These are phyloP conservation scores for Deuterostichococcus epilithicus DNA, from an alignment of 139 green algal species.

Conservation along the genomic window DNA sequence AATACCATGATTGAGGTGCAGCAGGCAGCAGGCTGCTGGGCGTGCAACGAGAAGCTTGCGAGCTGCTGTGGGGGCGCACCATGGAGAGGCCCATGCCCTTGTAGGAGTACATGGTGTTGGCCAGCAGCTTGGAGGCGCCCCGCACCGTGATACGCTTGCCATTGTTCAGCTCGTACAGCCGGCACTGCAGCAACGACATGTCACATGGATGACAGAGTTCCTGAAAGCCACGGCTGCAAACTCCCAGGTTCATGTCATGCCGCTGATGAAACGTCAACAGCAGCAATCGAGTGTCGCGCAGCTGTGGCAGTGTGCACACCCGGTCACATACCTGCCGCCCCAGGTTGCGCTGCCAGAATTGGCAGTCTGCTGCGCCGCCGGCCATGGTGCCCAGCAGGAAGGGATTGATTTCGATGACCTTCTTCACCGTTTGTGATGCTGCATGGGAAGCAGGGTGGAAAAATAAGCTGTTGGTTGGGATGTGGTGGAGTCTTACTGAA, in stretches of 20 bases:
- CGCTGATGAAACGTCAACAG: neutral
- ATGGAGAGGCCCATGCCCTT: conserved; percentile 95
- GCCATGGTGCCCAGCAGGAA: conserved; percentile 99
- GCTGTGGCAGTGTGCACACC: neutral
- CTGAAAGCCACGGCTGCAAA: neutral
- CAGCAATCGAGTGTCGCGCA: neutral
- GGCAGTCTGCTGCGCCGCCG: conserved; percentile 95
- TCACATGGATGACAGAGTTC: neutral
- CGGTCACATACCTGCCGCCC: conserved; percentile 57
- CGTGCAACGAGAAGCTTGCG: neutral
- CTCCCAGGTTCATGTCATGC: neutral
- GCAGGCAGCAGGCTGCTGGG: too few relatives aligned
- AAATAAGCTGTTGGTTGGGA: neutral
- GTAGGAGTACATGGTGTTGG: conserved; percentile 98
- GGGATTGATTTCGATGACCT: conserved; percentile 99
- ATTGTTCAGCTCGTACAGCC: conserved; percentile 95
- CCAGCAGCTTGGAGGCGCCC: conserved; percentile 95
- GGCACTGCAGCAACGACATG: conserved; percentile 69
- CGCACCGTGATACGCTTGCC: conserved; percentile 92
- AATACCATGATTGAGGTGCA: neutral
- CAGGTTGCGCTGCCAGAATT: conserved; percentile 96
- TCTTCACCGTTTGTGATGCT: conserved; percentile 96
- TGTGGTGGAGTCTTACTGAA: too few relatives aligned
- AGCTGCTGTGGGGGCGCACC: conserved; percentile 36
- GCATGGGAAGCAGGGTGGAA: conserved; percentile 4